phyloP scores from a whole-genome alignment of 1,284 basidiomycete genomes.

The Exobasidium cylindrosporum region DNA sequence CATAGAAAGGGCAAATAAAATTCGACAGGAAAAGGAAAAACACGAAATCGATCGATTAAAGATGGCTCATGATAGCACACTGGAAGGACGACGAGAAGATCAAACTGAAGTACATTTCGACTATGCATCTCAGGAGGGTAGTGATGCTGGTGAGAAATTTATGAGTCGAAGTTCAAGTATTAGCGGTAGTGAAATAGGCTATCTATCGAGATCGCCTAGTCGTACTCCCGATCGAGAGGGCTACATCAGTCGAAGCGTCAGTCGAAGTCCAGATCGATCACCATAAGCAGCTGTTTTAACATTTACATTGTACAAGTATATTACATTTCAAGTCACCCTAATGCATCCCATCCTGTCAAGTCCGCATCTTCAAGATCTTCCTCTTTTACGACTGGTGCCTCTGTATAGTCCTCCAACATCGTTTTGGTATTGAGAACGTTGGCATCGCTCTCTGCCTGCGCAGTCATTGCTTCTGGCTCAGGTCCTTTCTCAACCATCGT shows the following conservation, averaged over 20 bases:
- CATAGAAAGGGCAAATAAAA: constrained; percentile 15
- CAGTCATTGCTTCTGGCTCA: not conserved
- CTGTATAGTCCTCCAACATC: not conserved
- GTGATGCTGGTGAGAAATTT: constrained; percentile 57
- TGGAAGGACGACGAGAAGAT: not conserved
- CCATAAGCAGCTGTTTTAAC: not conserved
- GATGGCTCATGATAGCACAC: constrained; percentile 14
- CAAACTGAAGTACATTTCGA: constrained; percentile 16
- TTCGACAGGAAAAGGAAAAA: constrained; percentile 20
- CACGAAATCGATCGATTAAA: constrained; percentile 5
- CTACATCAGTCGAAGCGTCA: constrained; percentile 6
- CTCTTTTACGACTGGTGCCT: not conserved
- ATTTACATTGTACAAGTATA: constrained; percentile 9
- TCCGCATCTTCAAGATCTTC: constrained; percentile 1
- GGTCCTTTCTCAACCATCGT: not conserved
- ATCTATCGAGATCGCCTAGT: constrained; percentile 57
- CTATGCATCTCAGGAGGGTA: constrained; percentile 40
- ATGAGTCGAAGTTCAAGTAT: constrained; percentile 39
- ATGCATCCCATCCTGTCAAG: constrained; percentile 7
- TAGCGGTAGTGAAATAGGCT: constrained; percentile 19
- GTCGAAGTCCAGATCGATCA: constrained; percentile 6
- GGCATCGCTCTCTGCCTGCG: not conserved
- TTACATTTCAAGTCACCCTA: not conserved
- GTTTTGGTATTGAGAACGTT: not conserved
- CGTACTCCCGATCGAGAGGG: constrained; percentile 29